phyloP scores from a whole-genome alignment of 495 filamentous ascomycete species.

The Hypoxylon subgilvum region DNA sequence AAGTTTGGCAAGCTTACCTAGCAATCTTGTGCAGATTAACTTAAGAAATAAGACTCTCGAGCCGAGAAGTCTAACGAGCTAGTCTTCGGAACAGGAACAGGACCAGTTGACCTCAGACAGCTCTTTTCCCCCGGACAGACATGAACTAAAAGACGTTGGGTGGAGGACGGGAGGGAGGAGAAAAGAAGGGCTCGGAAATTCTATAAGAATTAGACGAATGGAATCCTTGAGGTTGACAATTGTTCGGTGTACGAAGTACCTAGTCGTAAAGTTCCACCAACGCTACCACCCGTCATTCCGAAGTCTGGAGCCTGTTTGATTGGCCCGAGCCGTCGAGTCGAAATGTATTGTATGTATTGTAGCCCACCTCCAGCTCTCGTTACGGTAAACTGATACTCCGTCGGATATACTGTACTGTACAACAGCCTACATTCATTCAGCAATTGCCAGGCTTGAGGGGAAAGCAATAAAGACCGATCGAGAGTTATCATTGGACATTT shows the following conservation, averaged over 20 bases:
- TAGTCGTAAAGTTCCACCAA: conserved; percentile 16
- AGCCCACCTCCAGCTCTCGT: background rate
- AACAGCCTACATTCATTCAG: too few relatives aligned
- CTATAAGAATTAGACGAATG: conserved; percentile 18
- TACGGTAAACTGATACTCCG: conserved; percentile 34
- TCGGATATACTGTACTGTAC: conserved; percentile 26
- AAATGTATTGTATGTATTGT: too few relatives aligned
- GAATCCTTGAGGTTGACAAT: conserved; percentile 7
- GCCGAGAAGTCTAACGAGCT: conserved; percentile 6
- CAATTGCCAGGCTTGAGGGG: too few relatives aligned
- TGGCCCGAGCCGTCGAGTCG: conserved; percentile 4
- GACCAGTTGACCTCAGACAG: conserved; percentile 5
- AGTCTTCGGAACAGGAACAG: background rate
- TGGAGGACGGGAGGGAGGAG: conserved; percentile 1
- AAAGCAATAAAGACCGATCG: too few relatives aligned
- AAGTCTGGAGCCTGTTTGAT: conserved; percentile 30
- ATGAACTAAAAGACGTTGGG: background rate
- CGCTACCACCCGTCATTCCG: conserved; percentile 27
- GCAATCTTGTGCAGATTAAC: conserved; percentile 15
- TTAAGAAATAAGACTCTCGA: conserved; percentile 12
- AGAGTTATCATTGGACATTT: too few relatives aligned
- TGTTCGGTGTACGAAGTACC: background rate
- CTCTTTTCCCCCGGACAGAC: conserved; percentile 12
- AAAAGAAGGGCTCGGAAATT: conserved; percentile 27
- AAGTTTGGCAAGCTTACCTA: conserved; percentile 25